These are phyloP conservation scores for Brasilioporus rufonigricans DNA, from an alignment of 768 basidiomycete genomes.

Conservation along the genomic window DNA sequence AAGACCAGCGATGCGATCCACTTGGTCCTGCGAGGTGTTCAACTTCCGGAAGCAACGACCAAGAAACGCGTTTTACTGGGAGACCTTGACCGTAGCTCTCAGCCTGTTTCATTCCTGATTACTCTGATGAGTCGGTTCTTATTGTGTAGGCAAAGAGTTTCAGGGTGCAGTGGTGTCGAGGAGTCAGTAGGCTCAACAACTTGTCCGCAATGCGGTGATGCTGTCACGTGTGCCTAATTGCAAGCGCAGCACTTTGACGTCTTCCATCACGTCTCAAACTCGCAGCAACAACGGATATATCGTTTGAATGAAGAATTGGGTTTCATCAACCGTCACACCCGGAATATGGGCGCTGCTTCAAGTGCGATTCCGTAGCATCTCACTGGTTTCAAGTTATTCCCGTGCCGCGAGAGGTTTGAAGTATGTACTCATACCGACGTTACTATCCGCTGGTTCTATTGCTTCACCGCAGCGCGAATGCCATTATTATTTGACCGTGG, in stretches of 20 bases:
- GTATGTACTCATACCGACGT: neutral
- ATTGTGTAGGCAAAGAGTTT: too few relatives aligned
- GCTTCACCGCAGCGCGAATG: neutral
- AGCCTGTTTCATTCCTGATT: constrained; percentile 14
- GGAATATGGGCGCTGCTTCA: constrained; percentile 3
- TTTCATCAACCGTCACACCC: neutral
- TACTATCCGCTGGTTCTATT: neutral
- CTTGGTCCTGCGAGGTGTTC: constrained; percentile 57
- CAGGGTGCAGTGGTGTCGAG: too few relatives aligned
- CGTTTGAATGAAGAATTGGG: neutral
- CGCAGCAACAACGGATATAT: neutral
- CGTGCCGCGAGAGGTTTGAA: neutral
- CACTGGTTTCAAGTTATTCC: neutral
- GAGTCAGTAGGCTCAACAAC: too few relatives aligned
- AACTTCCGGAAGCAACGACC: constrained; percentile 1
- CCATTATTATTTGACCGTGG: neutral
- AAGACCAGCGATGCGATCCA: constrained; percentile 55
- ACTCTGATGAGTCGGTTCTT: neutral
- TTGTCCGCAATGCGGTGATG: neutral
- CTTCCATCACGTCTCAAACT: too few relatives aligned
- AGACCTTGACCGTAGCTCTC: constrained; percentile 49
- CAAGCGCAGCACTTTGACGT: neutral
- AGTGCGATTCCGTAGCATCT: constrained; percentile 1
- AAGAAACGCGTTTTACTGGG: constrained; percentile 41
- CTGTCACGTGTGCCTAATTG: neutral